Evolutionary conservation across 352 stramenopile species (phyloP).

Genomic region (Pythium brachiatum): DNA sequence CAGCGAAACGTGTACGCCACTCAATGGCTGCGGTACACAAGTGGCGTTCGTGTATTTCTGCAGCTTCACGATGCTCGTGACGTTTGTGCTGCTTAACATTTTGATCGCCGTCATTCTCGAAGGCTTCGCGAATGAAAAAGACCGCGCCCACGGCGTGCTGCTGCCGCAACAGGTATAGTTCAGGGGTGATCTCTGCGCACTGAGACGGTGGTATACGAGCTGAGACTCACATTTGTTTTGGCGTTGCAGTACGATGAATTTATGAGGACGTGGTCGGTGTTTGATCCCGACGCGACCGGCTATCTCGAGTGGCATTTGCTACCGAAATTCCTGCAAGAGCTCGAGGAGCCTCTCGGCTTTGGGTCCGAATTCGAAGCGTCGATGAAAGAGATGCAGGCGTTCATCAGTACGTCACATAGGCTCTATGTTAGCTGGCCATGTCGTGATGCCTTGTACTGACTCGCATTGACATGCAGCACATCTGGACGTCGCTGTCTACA

Average conservation of each 20-base stretch:
- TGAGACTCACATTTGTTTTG: slow-evolving; percentile 43
- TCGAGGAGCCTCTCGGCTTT: slow-evolving; percentile 70
- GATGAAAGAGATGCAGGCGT: slow-evolving; percentile 48
- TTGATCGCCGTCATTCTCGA: slow-evolving; percentile 92
- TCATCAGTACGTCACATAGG: slow-evolving; percentile 43
- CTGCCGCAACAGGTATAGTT: slow-evolving; percentile 58
- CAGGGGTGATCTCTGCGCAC: slow-evolving; percentile 39
- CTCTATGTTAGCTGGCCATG: background rate
- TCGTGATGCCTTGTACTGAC: no score
- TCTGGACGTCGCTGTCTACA: slow-evolving; percentile 50
- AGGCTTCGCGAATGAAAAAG: slow-evolving; percentile 73
- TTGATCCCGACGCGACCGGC: slow-evolving; percentile 78
- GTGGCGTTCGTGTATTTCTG: slow-evolving; percentile 82
- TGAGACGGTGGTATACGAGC: slow-evolving; percentile 50
- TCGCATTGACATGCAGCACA: slow-evolving; percentile 27
- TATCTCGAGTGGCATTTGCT: slow-evolving; percentile 69
- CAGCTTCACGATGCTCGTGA: slow-evolving; percentile 87
- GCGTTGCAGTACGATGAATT: slow-evolving; percentile 81
- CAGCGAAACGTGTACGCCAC: slow-evolving; percentile 37
- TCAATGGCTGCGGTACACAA: slow-evolving; percentile 69
- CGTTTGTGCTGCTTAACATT: slow-evolving; percentile 89
- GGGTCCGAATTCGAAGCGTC: slow-evolving; percentile 37
- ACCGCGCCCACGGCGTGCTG: slow-evolving; percentile 32
- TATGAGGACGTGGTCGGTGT: slow-evolving; percentile 61
- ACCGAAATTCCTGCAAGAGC: slow-evolving; percentile 55